These are phyloP conservation scores for Phaeomoniella chlamydospora DNA, from an alignment of 2,329 filamentous ascomycete genomes.

Conservation along the genomic window DNA sequence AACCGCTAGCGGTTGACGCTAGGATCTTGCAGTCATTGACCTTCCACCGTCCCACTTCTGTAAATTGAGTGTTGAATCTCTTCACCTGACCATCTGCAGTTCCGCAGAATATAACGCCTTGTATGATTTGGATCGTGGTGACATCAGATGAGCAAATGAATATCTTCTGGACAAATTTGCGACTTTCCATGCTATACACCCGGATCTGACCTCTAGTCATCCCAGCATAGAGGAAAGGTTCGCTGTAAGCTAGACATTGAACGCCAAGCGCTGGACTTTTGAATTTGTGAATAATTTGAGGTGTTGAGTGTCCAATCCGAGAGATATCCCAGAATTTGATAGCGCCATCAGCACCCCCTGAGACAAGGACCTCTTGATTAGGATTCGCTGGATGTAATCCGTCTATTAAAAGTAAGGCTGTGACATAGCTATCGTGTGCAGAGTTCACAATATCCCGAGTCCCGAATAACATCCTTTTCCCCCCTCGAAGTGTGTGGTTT, in stretches of 20 bases:
- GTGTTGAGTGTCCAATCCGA: constrained; percentile 33
- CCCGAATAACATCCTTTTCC: not conserved
- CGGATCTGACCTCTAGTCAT: constrained; percentile 79
- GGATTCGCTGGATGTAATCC: constrained; percentile 57
- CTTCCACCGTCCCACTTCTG: constrained; percentile 62
- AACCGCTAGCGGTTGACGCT: constrained; percentile 60
- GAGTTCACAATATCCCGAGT: not conserved
- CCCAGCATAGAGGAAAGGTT: constrained; percentile 83
- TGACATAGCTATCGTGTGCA: constrained; percentile 89
- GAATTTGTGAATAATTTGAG: constrained; percentile 45
- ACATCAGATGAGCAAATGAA: constrained; percentile 81
- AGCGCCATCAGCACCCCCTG: constrained; percentile 82
- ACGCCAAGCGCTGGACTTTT: constrained; percentile 50
- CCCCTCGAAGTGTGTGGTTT: not conserved
- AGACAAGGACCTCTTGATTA: constrained; percentile 67
- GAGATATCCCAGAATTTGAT: constrained; percentile 79
- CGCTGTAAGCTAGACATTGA: constrained; percentile 71
- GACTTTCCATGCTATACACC: constrained; percentile 92
- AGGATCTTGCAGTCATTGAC: constrained; percentile 81
- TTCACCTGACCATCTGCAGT: constrained; percentile 78
- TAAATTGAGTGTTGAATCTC: constrained; percentile 70
- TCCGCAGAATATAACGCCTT: constrained; percentile 73
- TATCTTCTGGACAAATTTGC: constrained; percentile 76
- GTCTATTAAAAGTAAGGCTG: constrained; percentile 80
- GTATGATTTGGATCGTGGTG: constrained; percentile 32